Conservation (phyloP, 805 yeast genomes). For the Wickerhamomyces subpelliculosus region DNA sequence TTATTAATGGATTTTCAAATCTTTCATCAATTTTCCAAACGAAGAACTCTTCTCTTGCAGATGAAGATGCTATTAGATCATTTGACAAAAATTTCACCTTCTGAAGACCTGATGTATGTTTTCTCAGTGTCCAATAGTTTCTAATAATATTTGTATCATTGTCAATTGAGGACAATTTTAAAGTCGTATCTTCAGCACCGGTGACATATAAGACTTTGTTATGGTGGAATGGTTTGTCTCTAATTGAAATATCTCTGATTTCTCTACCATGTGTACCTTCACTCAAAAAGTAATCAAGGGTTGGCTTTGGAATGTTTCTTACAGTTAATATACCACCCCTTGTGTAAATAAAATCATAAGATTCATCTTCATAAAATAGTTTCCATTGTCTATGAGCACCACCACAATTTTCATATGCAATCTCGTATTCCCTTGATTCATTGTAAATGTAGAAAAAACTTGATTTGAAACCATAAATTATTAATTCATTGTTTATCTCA, state of each 20-base stretch:
- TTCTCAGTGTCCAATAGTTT: conserved; percentile 56
- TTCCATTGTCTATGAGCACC: conserved; percentile 89
- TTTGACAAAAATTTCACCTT: conserved; percentile 55
- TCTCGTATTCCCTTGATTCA: conserved; percentile 67
- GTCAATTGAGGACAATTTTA: conserved; percentile 44
- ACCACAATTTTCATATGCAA: conserved; percentile 72
- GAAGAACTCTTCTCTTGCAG: conserved; percentile 84
- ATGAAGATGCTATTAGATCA: conserved; percentile 44
- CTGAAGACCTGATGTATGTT: conserved; percentile 88
- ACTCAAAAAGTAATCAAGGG: conserved; percentile 29
- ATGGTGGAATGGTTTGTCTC: conserved; percentile 22
- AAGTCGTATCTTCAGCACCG: conserved; percentile 85
- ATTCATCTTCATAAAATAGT: conserved; percentile 25
- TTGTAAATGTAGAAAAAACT: conserved; percentile 75
- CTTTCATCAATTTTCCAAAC: conserved; percentile 59
- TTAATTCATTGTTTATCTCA: conserved; percentile 35
- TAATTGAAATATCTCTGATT: conserved; percentile 65
- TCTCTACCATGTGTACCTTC: conserved; percentile 91
- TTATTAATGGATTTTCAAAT: conserved; percentile 36
- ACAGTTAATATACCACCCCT: conserved; percentile 45
- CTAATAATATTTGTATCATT: conserved; percentile 33
- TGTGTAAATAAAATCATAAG: conserved; percentile 48
- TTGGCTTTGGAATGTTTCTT: conserved; percentile 23
- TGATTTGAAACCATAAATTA: conserved; percentile 79
- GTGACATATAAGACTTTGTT: conserved; percentile 45